Conservation (phyloP, 352 stramenopile species). For the Peronospora destructor region DNA sequence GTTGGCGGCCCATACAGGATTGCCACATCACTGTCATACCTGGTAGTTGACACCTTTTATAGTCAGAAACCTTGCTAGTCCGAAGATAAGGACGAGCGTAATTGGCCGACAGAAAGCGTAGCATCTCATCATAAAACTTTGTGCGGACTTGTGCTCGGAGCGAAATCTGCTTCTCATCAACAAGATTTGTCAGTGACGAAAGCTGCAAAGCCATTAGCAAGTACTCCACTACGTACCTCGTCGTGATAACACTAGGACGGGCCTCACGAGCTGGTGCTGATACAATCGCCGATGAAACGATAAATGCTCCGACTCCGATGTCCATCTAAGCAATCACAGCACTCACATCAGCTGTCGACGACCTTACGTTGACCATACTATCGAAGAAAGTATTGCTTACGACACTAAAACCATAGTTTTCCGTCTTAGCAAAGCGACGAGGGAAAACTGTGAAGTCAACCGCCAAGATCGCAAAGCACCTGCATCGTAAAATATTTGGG, state of each 20-base stretch:
- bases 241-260: constrained; percentile 23
- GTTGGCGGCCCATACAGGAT: not conserved
- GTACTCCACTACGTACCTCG: constrained; percentile 9
- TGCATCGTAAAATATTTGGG: constrained; percentile 13
- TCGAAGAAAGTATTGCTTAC: constrained; percentile 29
- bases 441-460: constrained; percentile 97
- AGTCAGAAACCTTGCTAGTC: constrained; percentile 58
- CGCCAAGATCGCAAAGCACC: constrained; percentile 92
- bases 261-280: constrained; percentile 58
- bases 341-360: constrained; percentile 1
- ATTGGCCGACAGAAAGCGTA: constrained; percentile 70
- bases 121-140: constrained; percentile 19
- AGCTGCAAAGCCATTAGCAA: not conserved
- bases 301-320: constrained; percentile 92
- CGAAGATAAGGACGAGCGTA: constrained; percentile 60
- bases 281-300: constrained; percentile 84
- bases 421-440: constrained; percentile 92
- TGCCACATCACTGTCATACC: constrained; percentile 18
- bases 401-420: constrained; percentile 93
- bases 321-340: constrained; percentile 86
- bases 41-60: constrained; percentile 86
- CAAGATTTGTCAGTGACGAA: not conserved
- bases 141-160: constrained; percentile 1
- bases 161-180: constrained; percentile 9
- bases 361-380: not conserved